Conservation (phyloP, 495 filamentous ascomycete species). For the Penicillium malachiteum region DNA sequence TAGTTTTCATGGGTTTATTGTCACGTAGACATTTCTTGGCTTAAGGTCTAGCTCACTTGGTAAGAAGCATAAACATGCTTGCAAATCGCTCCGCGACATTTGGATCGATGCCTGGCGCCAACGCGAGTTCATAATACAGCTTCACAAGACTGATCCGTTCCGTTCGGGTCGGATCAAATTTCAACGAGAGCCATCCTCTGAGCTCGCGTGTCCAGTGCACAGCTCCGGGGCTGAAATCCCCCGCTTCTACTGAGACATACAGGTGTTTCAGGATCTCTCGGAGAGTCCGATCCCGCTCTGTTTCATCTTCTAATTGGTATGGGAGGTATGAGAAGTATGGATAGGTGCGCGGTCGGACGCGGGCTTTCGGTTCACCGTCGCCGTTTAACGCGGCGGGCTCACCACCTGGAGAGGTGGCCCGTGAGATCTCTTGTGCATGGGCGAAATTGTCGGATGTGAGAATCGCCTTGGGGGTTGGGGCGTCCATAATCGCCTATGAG, state of each 20-base stretch:
- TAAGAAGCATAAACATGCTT: slow-evolving; percentile 92
- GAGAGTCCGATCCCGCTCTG: slow-evolving; percentile 69
- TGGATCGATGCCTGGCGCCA: slow-evolving; percentile 86
- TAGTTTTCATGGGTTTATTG: slow-evolving; percentile 17
- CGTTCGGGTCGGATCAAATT: slow-evolving; percentile 88
- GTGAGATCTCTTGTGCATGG: slow-evolving; percentile 54
- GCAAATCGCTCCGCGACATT: slow-evolving; percentile 84
- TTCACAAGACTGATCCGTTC: slow-evolving; percentile 80
- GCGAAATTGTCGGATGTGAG: slow-evolving; percentile 48
- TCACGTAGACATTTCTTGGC: not conserved
- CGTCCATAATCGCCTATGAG: slow-evolving; percentile 39
- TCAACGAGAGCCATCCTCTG: slow-evolving; percentile 89
- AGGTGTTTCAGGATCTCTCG: slow-evolving; percentile 87
- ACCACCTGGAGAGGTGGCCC: slow-evolving; percentile 66
- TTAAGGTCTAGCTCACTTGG: slow-evolving; percentile 62
- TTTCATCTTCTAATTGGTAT: slow-evolving; percentile 76
- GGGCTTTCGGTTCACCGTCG: slow-evolving; percentile 54
- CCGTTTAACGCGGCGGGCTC: slow-evolving; percentile 55
- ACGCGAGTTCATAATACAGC: slow-evolving; percentile 89
- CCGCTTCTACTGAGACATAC: slow-evolving; percentile 84
- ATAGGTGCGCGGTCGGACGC: slow-evolving; percentile 86
- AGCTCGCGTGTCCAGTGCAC: slow-evolving; percentile 97
- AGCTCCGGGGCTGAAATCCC: slow-evolving; percentile 91
- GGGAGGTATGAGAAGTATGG: slow-evolving; percentile 88
- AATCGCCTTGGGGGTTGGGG: slow-evolving; percentile 37